Evolutionary conservation across 768 basidiomycete species (phyloP), one percentile per base, ranked within the genome.

Genomic region (Coprinopsis sp.): DNA sequence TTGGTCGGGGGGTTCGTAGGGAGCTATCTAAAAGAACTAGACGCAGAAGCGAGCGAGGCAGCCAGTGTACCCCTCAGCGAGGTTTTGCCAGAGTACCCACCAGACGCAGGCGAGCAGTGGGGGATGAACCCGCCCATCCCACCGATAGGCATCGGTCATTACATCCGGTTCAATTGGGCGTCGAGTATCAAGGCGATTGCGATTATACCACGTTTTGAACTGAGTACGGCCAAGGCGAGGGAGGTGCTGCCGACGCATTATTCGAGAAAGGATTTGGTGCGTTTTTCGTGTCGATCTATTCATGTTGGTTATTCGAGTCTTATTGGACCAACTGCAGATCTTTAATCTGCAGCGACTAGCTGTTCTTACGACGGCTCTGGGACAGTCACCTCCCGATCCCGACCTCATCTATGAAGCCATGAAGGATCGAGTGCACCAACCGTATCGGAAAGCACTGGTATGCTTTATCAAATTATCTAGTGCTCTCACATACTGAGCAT

Each of bases 401-500:
- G 88, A 84, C 18, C 80, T 99, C n/a, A 97, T 98, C 48, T 98
- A 95, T 64, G 95, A 98, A 62, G 95, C 95, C 1, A 98, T 98
- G 96, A 95, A 97, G 60, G 96, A 99, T 67, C 82, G 89, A 43
- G 78, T 99, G 12, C 96, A 99, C 63, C 96, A 99, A 62, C 96
- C 96, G 1, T 98, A 97, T 63, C 83, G 96, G 24, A 91, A 85
- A 65, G 64, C 74, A 22, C 73, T 99, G 47, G 93, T 93, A 61
- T 31, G 86, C 70, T 2, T 44, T 41, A 34, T 37, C 22, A 39
- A 30, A 44, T 49, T 21, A 25, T 37, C 25, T 41, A 31, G 6
- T 47, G 16, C 38, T 40, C 23, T 27, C 18, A 37, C 50, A 28
- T 27, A 22, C 22, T 14, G 10, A 47, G 7, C 23, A 24, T 42